These are phyloP conservation scores for Teratosphaeriaceae sp. DNA, from an alignment of 2,329 filamentous ascomycete species.

Conservation along the genomic window DNA sequence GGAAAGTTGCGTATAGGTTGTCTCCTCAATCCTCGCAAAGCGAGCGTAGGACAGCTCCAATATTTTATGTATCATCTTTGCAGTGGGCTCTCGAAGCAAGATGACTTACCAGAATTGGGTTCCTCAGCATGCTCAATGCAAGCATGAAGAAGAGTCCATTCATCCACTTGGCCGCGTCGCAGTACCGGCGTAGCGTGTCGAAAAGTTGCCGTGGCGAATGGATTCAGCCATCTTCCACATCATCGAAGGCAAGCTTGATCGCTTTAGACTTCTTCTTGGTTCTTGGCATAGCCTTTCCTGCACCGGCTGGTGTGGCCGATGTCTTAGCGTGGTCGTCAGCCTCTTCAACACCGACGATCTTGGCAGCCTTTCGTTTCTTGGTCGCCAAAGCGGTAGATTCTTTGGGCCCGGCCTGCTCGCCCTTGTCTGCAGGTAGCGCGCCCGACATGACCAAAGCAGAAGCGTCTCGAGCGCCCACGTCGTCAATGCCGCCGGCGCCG, in stretches of 20 bases:
- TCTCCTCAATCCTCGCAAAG: conserved; percentile 16
- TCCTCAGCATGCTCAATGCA: too few relatives aligned
- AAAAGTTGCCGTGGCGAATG: background rate
- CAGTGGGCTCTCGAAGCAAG: background rate
- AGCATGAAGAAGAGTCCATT: too few relatives aligned
- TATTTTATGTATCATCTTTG: conserved; percentile 16
- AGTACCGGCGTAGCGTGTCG: too few relatives aligned
- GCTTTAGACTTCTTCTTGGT: conserved; percentile 29
- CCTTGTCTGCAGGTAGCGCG: conserved; percentile 13
- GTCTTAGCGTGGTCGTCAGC: conserved; percentile 8
- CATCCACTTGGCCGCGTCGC: too few relatives aligned
- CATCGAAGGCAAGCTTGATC: conserved; percentile 30
- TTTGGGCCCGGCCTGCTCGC: conserved; percentile 12
- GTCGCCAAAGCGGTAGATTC: conserved; percentile 18
- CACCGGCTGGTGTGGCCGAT: conserved; percentile 7
- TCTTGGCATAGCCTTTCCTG: conserved; percentile 23
- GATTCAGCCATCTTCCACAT: conserved; percentile 21
- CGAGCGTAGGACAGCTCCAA: conserved; percentile 26
- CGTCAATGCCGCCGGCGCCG: conserved; percentile 6
- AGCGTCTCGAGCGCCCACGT: background rate
- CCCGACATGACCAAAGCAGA: conserved; percentile 11
- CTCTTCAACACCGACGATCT: conserved; percentile 28
- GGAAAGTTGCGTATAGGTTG: conserved; percentile 20
- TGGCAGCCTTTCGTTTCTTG: conserved; percentile 33
- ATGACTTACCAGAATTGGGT: background rate